Evolutionary conservation across 495 filamentous ascomycete genomes (phyloP), one percentile per base, ranked within the genome.

Genomic region (Parachaetomium inaequale): DNA sequence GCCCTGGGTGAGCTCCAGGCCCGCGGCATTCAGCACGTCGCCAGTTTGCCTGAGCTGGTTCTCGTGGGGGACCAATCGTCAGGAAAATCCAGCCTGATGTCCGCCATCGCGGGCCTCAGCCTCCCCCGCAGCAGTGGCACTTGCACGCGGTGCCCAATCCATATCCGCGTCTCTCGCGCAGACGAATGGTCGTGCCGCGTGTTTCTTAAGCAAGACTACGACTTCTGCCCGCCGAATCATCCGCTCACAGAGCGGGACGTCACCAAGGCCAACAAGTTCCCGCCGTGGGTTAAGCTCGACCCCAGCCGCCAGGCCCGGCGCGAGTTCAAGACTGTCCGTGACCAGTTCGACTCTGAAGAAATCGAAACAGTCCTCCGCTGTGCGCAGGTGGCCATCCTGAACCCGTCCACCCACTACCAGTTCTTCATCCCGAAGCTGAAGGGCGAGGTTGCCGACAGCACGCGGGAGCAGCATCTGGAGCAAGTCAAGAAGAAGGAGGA

Each of bases 61-160:
- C 83, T 92, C 0, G 84, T 93, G 1, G 91, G 91, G 1, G 90
- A 94, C 58, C 91, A 95, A 63, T 87, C 82, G 3, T 85, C 90
- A 0, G 91, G 91, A 0, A 96, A 96, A 64, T 87, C 83, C 4
- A 91, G 87, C 3, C 73, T 95, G 0, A 91, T 96, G 71, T 89
- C 91, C 31, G 88, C 86, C 0, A 85, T 94, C 36, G 86, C 87
- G 2, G 88, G 86, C n/a, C 87, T 95, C 52, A 85, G 84, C 54
- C 82, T 93, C 0, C 91, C 91, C 0, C 78, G 88, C 3, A 82
- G 79, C 59, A 78, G 80, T 0, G 88, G 85, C 0, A 88, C 86
- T 0, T 94, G 91, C 66, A 96, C 91, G 0, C 72, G 88, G 0
- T 93, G 89, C 59, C 90, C 90, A 0, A 77, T 92, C 49, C 87